phyloP scores from a whole-genome alignment of 129 eudicot species.

The Lactuca sativa region DNA sequence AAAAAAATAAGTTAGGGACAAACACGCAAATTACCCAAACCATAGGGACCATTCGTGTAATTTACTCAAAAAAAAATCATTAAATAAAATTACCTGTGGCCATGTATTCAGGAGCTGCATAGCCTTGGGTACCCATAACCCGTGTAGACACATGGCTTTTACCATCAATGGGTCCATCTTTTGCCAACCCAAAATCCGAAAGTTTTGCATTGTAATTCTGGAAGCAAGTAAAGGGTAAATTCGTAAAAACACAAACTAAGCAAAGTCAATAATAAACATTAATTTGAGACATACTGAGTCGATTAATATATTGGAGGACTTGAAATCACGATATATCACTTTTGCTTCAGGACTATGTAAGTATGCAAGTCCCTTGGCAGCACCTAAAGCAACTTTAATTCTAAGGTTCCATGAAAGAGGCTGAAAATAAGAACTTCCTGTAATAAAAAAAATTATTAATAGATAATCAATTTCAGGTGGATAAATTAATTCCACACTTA shows the following conservation, averaged over 20 bases:
- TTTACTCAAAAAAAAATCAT: no score
- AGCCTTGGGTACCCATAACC: conserved; percentile 77
- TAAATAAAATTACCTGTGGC: conserved; percentile 91
- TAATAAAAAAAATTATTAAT: conserved; percentile 1
- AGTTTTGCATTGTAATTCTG: conserved; percentile 84
- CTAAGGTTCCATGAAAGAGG: conserved; percentile 76
- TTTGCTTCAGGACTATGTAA: conserved; percentile 72
- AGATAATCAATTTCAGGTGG: neutral
- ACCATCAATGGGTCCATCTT: conserved; percentile 80
- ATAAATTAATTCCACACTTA: neutral
- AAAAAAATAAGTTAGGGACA: no score
- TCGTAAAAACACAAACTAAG: neutral
- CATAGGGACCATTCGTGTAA: no score
- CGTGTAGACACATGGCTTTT: conserved; percentile 83
- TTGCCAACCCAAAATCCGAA: conserved; percentile 91
- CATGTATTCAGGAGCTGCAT: conserved; percentile 85
- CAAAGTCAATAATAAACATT: neutral
- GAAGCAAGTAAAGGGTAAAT: conserved; percentile 2
- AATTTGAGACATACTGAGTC: conserved; percentile 53
- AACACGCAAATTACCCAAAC: no score
- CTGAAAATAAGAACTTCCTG: conserved; percentile 74
- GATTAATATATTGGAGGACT: conserved; percentile 64
- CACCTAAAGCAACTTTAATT: conserved; percentile 78
- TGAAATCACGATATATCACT: conserved; percentile 84
- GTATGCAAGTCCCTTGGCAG: conserved; percentile 79